Base-by-base conservation (phyloP, 2,329 filamentous ascomycete species). In the Coniosporium tulheliwenetii region DNA sequence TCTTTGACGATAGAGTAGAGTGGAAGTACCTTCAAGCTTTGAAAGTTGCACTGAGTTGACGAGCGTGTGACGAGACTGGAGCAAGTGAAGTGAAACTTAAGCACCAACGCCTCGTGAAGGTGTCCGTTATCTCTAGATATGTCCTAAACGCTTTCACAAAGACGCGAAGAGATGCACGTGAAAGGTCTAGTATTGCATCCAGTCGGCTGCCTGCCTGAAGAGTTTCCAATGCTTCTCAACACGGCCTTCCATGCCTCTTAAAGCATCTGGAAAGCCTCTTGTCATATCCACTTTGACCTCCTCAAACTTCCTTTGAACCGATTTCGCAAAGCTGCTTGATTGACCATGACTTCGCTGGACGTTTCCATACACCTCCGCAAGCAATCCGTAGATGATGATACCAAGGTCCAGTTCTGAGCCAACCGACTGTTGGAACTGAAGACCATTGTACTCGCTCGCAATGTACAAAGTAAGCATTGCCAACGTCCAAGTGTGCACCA, bases 401-500 rank as follows among this genome's bases (percentile, higher is more conserved):
- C 43, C 44, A 26, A 46, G 44, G 29, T 46, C 44, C 9, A 46
- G 36, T 7, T 30, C 44, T 10, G n/a, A n/a, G 8, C 32, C 39
- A 13, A 41, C 36, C 1, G 40, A 30, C 31, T 42, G 13, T 38
- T 36, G 10, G 8, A 42, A 26, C 5, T 30, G 30, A 29, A 39
- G 36, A 29, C 43, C 40, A 10, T 44, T 32, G 16, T 40, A 29
- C 5, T 38, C 33, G 16, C 33, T 30, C 14, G 41, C 41, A 46
- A 46, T 55, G 31, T 58, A 57, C 13, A 58, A 48, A 3, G 58
- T 53, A 19, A 64, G 42, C 52, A 56, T 60, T 1, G 56, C 56
- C 44, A 61, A 55, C 10, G 55, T 55, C 54, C 56, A 68, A 7
- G 53, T 60, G 43, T 67, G 71, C 4, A 74, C 57, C 2, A 75